Evolutionary conservation across 805 yeast species (phyloP).

Genomic region (Wickerhamomyces silvicola): DNA sequence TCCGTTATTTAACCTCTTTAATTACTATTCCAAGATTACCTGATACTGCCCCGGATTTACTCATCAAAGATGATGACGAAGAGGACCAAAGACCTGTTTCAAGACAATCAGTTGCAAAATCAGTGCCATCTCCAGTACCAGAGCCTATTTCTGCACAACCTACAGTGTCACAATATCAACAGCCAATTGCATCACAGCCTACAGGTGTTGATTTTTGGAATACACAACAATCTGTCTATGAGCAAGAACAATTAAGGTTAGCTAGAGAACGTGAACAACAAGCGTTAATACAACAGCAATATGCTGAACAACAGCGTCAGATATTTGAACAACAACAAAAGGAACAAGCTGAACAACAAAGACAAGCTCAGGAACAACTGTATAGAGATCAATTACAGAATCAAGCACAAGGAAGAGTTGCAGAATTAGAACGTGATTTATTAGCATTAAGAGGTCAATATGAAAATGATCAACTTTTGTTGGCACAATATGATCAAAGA

Average conservation of each 20-base stretch:
- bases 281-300: conserved; percentile 58
- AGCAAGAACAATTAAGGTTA: conserved; percentile 53
- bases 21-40: conserved; percentile 64
- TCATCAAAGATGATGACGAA: conserved; percentile 17
- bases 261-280: conserved; percentile 61
- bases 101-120: conserved; percentile 13
- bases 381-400: conserved; percentile 61
- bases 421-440: conserved; percentile 78
- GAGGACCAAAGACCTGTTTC: conserved; percentile 17
- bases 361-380: conserved; percentile 63
- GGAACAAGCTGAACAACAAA: conserved; percentile 61
- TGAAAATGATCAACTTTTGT: conserved; percentile 75
- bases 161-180: conserved; percentile 30
- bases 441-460: conserved; percentile 71
- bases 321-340: conserved; percentile 69
- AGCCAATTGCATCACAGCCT: conserved; percentile 43
- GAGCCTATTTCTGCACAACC: conserved; percentile 43
- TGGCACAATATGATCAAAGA: conserved; percentile 82
- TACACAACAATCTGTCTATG: conserved; percentile 45
- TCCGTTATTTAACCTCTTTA: conserved; percentile 73
- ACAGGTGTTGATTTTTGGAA: conserved; percentile 44
- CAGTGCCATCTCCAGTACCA: conserved; percentile 14
- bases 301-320: conserved; percentile 61
- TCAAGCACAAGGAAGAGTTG: conserved; percentile 71
- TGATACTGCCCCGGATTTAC: conserved; percentile 29